Evolutionary conservation across 2,329 filamentous ascomycete species (phyloP).

Genomic region (Colletotrichum camelliae): DNA sequence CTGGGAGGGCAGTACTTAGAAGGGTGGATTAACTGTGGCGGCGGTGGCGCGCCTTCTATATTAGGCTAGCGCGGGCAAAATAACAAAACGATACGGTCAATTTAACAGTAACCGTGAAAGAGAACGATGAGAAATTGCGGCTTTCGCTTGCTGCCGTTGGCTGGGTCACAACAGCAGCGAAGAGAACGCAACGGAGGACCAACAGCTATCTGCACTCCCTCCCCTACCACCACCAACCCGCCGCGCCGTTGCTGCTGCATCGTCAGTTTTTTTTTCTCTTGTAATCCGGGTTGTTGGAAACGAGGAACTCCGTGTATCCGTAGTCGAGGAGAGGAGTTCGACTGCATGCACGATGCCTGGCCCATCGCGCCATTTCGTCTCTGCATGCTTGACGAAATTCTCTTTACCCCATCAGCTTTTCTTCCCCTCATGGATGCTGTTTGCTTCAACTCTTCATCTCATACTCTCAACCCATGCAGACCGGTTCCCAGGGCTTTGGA

Average conservation of each 20-base stretch:
- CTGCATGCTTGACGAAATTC: background rate
- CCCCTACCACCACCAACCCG: background rate
- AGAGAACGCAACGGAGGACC: background rate
- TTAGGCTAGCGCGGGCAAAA: too few species aligned
- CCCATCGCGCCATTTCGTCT: background rate
- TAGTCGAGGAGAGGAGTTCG: background rate
- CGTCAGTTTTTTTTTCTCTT: background rate
- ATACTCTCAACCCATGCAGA: background rate
- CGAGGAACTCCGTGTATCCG: background rate
- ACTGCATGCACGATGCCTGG: background rate
- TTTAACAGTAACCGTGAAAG: background rate
- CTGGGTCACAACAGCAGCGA: background rate
- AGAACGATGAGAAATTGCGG: background rate
- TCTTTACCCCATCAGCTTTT: background rate
- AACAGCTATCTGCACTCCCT: slow-evolving; percentile 1
- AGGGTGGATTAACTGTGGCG: too few species aligned
- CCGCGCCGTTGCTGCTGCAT: background rate
- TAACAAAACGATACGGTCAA: too few species aligned
- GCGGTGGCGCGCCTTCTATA: too few species aligned
- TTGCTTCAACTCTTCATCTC: background rate
- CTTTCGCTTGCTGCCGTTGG: background rate
- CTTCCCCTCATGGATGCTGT: background rate
- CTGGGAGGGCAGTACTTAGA: too few species aligned
- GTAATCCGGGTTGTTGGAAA: slow-evolving; percentile 12
- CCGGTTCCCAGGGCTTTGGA: slow-evolving; percentile 11